phyloP scores from a whole-genome alignment of 2,329 filamentous ascomycete species.

The Periconia sp. region DNA sequence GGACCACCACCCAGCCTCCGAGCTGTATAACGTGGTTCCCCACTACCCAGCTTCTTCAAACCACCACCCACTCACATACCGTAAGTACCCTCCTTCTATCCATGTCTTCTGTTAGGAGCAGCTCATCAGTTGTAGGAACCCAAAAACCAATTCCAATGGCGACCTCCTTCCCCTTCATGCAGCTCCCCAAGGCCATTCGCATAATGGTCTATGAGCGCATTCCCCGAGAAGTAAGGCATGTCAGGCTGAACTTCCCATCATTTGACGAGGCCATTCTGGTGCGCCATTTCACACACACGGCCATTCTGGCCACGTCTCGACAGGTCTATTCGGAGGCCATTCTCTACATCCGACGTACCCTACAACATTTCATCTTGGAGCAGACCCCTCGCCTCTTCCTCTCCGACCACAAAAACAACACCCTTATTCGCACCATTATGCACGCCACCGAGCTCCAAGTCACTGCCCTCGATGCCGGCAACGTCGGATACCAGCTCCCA shows the following conservation, averaged over 20 bases:
- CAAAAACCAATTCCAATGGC: neutral
- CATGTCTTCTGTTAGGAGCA: neutral
- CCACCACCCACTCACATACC: neutral
- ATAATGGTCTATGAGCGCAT: slow-evolving; percentile 1
- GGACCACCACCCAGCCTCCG: neutral
- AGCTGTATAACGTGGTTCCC: neutral
- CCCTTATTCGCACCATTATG: neutral
- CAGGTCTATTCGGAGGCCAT: neutral
- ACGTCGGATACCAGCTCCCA: neutral
- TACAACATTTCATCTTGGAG: neutral
- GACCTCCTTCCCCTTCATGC: neutral
- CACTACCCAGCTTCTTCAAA: neutral
- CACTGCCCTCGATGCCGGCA: neutral
- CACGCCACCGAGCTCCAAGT: neutral
- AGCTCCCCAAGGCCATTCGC: slow-evolving; percentile 1
- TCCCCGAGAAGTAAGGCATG: neutral
- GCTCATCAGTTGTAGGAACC: neutral
- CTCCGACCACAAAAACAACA: neutral
- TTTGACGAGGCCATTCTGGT: neutral
- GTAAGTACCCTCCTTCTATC: neutral
- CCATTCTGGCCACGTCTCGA: neutral
- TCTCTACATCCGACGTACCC: neutral
- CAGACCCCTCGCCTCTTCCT: neutral
- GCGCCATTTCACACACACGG: neutral
- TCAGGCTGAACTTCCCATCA: neutral